Base-by-base conservation (phyloP, 139 green algal species). In the Tetraselmis striata region DNA sequence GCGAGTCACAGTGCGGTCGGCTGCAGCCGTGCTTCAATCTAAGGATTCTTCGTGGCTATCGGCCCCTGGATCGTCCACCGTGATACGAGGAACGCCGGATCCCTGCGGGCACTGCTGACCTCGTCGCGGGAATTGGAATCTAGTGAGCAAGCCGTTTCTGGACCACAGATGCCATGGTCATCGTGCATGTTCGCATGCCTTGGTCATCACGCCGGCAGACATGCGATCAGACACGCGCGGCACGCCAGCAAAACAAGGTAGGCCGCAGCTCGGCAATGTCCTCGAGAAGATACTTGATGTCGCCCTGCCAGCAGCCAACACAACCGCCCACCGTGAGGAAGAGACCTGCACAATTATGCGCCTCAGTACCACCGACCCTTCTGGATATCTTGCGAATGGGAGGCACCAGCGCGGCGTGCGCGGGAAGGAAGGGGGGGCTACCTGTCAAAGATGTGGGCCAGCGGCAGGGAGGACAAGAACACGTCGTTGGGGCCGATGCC, bases 171-270 rank as follows among this genome's bases (percentile, higher is more conserved):
- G n/a, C n/a, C n/a, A n/a, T n/a, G n/a, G n/a, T n/a, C n/a, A n/a
- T n/a, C n/a, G n/a, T n/a, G n/a, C 45, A 67, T 18, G 45, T 5
- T 67, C 11, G 18, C 45, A 25, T 67, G 45, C 45, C 45, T 67
- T 67, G 45, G 45, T 25, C 11, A 25, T 5, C 28, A 93, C 86
- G 30, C 90, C 91, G 30, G 85, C 82, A 85, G 93, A 94, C 59
- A 97, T 92, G 77, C 91, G 88, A 84, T 97, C 93, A 84, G 94
- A 97, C 59, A 97, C 89, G n/a, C 93, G 89, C 23, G 93, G 93
- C 79, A 97, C 93, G 30, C 91, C 93, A 24, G 79, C 84, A 83
- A 97, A 67, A 96, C 1, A 95, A 77, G 1, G 92, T 97, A 29
- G 93, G 93, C 77, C 83, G 85, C 1, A 94, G 85, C 27, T 92